phyloP scores from a whole-genome alignment of 441 rosid genomes.

The Populus hybrid region DNA sequence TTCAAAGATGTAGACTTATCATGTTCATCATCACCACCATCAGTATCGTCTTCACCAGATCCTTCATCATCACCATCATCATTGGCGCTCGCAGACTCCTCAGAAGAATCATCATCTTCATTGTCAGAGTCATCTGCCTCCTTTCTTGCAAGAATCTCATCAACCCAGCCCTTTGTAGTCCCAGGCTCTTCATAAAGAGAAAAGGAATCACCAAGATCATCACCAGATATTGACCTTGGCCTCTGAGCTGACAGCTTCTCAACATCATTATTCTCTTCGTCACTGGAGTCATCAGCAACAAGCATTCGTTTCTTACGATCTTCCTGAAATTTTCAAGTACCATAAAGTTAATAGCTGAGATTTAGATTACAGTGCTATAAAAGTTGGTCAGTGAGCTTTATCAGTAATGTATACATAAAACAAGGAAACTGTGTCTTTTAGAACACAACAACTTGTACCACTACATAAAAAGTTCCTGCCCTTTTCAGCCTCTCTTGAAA shows the following conservation, averaged over 20 bases:
- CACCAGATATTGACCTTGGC: constrained; percentile 59
- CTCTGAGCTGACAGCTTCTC: constrained; percentile 38
- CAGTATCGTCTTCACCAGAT: constrained; percentile 41
- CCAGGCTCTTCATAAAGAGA: constrained; percentile 51
- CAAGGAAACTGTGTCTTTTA: not conserved
- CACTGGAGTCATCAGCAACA: constrained; percentile 63
- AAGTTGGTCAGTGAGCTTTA: not conserved
- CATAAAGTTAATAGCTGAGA: not conserved
- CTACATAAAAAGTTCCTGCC: too few relatives aligned
- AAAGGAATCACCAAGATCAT: constrained; percentile 93
- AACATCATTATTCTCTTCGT: constrained; percentile 58
- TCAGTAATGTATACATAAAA: not conserved
- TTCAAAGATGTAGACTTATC: constrained; percentile 38
- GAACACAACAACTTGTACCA: too few relatives aligned
- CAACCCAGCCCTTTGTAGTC: constrained; percentile 72
- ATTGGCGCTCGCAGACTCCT: constrained; percentile 49
- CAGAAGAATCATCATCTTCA: constrained; percentile 58
- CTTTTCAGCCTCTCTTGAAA: too few relatives aligned
- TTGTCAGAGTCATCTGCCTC: constrained; percentile 47
- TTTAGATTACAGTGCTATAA: not conserved
- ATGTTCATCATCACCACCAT: constrained; percentile 28
- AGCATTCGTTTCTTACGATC: constrained; percentile 81
- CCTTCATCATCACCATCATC: constrained; percentile 41
- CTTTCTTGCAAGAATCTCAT: constrained; percentile 71
- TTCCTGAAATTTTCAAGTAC: constrained; percentile 44